Evolutionary conservation across 306 rosid genomes (phyloP), one percentile per base, ranked within the genome.

Genomic region (Rosa multiflora): DNA sequence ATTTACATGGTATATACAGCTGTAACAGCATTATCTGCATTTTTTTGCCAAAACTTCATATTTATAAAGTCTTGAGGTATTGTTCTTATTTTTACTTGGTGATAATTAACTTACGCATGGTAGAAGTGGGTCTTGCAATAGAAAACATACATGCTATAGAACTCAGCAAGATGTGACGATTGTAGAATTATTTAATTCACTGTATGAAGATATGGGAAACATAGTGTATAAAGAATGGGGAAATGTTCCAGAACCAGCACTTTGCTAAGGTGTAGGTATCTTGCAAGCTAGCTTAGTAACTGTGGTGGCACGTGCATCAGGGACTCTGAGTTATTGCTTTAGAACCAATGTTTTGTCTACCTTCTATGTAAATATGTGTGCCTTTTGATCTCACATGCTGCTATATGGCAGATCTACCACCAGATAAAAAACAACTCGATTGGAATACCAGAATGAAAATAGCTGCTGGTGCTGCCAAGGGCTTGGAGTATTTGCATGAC

Each of bases 381-480:
- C 46, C 4, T 5, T 37, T 76, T 78, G 44, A 53, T 79, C 70
- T 73, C 29, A 63, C 68, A 48, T 82, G 71, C 66, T 80, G 23
- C 20, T 59, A 42, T 59, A 26, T 83, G 56, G 82, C 87, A 88
- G 91, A 88, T 77, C 82, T 81, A 46, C 91, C 89, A 23, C 82
- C 78, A n/a, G 90, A 87, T 15, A 81, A 83, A 47, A 87, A 72
- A 72, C 81, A 81, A 69, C 88, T 87, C 18, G 90, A 87, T 76
- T 87, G 90, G 90, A 85, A 81, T 51, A 85, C 87, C 66, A 71
- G 90, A 79, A 87, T 87, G 88, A 87, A 78, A 79, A 81, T 87
- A 83, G 90, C 90, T 70, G 90, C 90, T 0, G 88, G 90, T 76
- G 87, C 90, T 76, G 88, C 90, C 49, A 87, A 87, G 79, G 90